phyloP scores from a whole-genome alignment of 257 asterid species.

The Nicotiana undulata region DNA sequence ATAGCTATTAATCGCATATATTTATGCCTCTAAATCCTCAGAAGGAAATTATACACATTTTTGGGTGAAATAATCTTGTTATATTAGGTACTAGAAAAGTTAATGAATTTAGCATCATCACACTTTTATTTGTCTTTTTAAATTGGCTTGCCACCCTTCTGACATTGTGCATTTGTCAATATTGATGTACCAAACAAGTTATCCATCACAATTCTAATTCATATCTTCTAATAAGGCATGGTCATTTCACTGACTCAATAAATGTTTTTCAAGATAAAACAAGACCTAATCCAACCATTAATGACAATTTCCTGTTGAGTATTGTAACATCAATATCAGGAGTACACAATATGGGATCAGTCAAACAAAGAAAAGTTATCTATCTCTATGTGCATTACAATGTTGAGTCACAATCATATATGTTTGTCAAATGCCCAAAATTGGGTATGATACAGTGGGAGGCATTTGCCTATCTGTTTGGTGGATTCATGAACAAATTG shows the following conservation, averaged over 20 bases:
- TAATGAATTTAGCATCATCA: not conserved
- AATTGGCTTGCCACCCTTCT: not conserved
- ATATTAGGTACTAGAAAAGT: not conserved
- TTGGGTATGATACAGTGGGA: slow-evolving; percentile 30
- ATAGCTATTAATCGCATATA: too few relatives aligned
- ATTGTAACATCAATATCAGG: not conserved
- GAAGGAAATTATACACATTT: not conserved
- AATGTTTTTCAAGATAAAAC: not conserved
- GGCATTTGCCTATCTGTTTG: slow-evolving; percentile 15
- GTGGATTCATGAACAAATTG: slow-evolving; percentile 1
- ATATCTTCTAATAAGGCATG: not conserved
- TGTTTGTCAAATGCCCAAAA: slow-evolving; percentile 31
- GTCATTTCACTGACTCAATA: not conserved
- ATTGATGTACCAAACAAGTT: not conserved
- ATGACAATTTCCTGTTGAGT: not conserved
- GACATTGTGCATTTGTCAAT: not conserved
- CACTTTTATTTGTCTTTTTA: too few relatives aligned
- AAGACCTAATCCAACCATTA: not conserved
- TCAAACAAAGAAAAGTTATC: not conserved
- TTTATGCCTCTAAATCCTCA: too few relatives aligned
- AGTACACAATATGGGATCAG: not conserved
- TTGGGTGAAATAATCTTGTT: not conserved
- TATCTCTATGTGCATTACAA: not conserved
- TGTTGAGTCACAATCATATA: not conserved
- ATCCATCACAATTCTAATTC: not conserved